These are phyloP conservation scores for Tuctoria greenei DNA, from an alignment of 176 grass and related monocot genomes.

Conservation along the genomic window DNA sequence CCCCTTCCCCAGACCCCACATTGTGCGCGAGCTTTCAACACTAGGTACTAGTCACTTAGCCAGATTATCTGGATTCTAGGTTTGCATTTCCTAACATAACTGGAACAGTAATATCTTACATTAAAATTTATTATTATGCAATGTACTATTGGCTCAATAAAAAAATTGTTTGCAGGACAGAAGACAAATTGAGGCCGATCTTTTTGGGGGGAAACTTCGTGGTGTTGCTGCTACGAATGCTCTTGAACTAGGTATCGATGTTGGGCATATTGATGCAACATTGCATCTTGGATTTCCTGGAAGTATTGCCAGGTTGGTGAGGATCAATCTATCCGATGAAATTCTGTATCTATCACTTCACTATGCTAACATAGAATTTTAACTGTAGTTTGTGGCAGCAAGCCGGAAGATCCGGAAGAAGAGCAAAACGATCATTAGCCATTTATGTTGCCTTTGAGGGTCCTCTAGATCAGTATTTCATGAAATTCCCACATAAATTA, in stretches of 20 bases:
- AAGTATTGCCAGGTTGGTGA: slow-evolving; percentile 76
- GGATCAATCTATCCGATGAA: background rate
- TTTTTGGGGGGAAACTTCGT: slow-evolving; percentile 75
- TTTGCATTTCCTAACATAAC: background rate
- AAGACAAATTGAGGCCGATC: slow-evolving; percentile 88
- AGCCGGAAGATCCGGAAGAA: slow-evolving; percentile 91
- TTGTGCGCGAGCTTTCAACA: too few species aligned
- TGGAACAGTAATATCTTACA: background rate
- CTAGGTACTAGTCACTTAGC: background rate
- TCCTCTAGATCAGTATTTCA: slow-evolving; percentile 95
- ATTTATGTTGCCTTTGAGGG: slow-evolving; percentile 92
- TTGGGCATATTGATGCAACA: slow-evolving; percentile 95
- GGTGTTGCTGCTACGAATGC: slow-evolving; percentile 95
- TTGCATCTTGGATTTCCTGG: slow-evolving; percentile 99
- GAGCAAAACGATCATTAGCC: slow-evolving; percentile 79
- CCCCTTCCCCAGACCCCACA: too few species aligned
- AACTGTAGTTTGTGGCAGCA: slow-evolving; percentile 93
- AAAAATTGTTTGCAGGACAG: slow-evolving; percentile 60
- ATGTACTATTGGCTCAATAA: slow-evolving; percentile 10
- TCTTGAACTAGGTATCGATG: slow-evolving; percentile 93
- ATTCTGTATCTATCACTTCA: slow-evolving; percentile 14
- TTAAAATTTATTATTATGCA: slow-evolving; percentile 8
- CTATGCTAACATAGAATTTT: slow-evolving; percentile 30
- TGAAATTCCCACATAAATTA: slow-evolving; percentile 89
- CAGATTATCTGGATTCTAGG: background rate